Conservation (phyloP, 306 rosid genomes). For the Trifolium subterraneum region DNA sequence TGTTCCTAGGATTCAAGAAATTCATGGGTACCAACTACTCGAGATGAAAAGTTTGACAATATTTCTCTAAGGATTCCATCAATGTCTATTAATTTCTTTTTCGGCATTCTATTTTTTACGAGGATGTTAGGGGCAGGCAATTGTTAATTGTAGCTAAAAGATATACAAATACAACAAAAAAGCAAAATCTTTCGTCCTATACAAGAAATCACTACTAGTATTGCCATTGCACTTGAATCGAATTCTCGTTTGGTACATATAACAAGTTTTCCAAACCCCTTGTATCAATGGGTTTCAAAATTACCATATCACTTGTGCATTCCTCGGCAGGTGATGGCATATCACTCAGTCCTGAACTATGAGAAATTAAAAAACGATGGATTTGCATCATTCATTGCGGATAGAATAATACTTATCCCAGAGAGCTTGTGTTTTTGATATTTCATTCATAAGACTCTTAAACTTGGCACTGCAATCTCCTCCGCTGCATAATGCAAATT, state of each 20-base stretch:
- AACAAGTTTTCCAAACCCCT: conserved; percentile 37
- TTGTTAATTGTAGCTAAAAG: conserved; percentile 26
- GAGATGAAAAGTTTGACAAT: neutral
- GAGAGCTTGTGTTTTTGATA: conserved; percentile 75
- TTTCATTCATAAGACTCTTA: conserved; percentile 92
- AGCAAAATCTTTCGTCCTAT: conserved; percentile 49
- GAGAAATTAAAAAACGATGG: neutral
- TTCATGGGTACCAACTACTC: neutral
- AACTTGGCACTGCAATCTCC: conserved; percentile 96
- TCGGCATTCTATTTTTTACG: neutral
- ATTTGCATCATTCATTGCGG: conserved; percentile 75
- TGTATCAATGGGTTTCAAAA: conserved; percentile 35
- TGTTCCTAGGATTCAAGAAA: too few relatives aligned
- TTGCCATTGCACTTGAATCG: conserved; percentile 35
- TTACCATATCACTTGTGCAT: conserved; percentile 28
- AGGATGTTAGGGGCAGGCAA: conserved; percentile 16
- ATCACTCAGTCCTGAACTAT: conserved; percentile 35
- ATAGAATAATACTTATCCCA: conserved; percentile 84
- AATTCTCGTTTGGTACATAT: conserved; percentile 37
- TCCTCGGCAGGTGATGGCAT: conserved; percentile 23
- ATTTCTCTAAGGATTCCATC: conserved; percentile 14
- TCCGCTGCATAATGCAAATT: conserved; percentile 65
- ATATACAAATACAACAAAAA: conserved; percentile 21
- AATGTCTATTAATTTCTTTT: conserved; percentile 5
- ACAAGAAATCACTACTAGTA: conserved; percentile 49